These are phyloP conservation scores for Sarocladium brachiariae DNA, from an alignment of 2,329 filamentous ascomycete genomes.

Conservation along the genomic window DNA sequence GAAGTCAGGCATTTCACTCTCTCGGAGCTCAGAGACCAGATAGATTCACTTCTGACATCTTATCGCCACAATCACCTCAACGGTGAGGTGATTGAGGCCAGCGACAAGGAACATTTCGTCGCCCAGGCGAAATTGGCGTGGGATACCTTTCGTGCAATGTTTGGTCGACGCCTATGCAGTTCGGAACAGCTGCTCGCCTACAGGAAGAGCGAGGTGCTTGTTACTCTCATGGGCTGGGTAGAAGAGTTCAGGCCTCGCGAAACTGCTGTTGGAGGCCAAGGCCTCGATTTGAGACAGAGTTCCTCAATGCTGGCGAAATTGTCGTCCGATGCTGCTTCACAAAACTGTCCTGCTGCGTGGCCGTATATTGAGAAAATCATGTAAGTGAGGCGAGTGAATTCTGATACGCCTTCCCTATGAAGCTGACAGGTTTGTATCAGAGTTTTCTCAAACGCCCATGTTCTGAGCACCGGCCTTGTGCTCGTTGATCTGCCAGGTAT, in stretches of 20 bases:
- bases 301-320: slow-evolving; percentile 27
- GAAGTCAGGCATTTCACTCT: slow-evolving; percentile 25
- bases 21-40: slow-evolving; percentile 26
- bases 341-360: slow-evolving; percentile 26
- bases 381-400: no score
- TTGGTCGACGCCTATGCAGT: slow-evolving; percentile 18
- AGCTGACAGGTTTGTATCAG: no score
- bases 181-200: slow-evolving; percentile 16
- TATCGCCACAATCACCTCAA: slow-evolving; percentile 30
- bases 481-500: slow-evolving; percentile 42
- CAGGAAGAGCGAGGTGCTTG: slow-evolving; percentile 13
- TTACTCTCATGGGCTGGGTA: slow-evolving; percentile 19
- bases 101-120: slow-evolving; percentile 19
- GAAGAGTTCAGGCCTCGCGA: slow-evolving; percentile 10
- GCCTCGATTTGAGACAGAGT: slow-evolving; percentile 21
- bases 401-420: no score
- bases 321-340: slow-evolving; percentile 26
- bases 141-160: slow-evolving; percentile 32
- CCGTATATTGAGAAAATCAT: slow-evolving; percentile 38
- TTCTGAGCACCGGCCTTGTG: slow-evolving; percentile 39
- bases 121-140: slow-evolving; percentile 26
- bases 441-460: slow-evolving; percentile 36
- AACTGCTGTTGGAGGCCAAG: not conserved
- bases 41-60: slow-evolving; percentile 26
- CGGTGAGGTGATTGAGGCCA: slow-evolving; percentile 15